A percentile compares a stretch with the other conserved stretches of the same genome.
phyloP scores from a whole-genome alignment of 2,329 filamentous ascomycete species.

The Pestalotiopsis sp. region DNA sequence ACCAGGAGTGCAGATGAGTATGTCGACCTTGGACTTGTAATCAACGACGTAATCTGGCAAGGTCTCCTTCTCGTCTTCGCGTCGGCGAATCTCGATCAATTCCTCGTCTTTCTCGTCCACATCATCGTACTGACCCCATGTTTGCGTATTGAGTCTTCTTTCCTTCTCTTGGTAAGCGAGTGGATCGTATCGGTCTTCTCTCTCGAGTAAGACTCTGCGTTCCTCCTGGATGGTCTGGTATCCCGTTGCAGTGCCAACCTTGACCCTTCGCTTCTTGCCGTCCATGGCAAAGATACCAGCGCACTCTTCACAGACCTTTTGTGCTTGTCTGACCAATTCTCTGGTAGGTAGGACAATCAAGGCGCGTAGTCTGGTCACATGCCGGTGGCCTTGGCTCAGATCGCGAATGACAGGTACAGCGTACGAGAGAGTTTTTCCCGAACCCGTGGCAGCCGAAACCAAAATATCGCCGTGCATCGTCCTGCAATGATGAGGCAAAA shows the following conservation, averaged over 20 bases:
- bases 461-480: conserved; percentile 76
- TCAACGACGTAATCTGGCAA: conserved; percentile 66
- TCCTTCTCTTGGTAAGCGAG: conserved; percentile 47
- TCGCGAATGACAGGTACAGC: conserved; percentile 82
- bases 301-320: conserved; percentile 76
- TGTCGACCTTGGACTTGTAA: conserved; percentile 75
- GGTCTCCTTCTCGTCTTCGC: conserved; percentile 30
- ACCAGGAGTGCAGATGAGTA: conserved; percentile 90
- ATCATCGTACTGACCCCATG: conserved; percentile 33
- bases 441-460: conserved; percentile 91
- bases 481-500: conserved; percentile 65
- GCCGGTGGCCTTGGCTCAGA: conserved; percentile 60
- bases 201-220: conserved; percentile 47
- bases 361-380: conserved; percentile 70
- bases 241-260: conserved; percentile 81
- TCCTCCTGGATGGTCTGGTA: conserved; percentile 74
- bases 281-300: conserved; percentile 60
- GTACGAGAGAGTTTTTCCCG: conserved; percentile 93
- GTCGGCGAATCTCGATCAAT: conserved; percentile 26
- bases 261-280: conserved; percentile 64
- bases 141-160: conserved; percentile 48
- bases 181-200: conserved; percentile 65
- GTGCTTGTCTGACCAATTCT: conserved; percentile 86
- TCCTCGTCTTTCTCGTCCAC: conserved; percentile 37
- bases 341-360: conserved; percentile 89